Base-by-base conservation (phyloP, 2,329 filamentous ascomycete genomes). In the Fusarium liriodendri region DNA sequence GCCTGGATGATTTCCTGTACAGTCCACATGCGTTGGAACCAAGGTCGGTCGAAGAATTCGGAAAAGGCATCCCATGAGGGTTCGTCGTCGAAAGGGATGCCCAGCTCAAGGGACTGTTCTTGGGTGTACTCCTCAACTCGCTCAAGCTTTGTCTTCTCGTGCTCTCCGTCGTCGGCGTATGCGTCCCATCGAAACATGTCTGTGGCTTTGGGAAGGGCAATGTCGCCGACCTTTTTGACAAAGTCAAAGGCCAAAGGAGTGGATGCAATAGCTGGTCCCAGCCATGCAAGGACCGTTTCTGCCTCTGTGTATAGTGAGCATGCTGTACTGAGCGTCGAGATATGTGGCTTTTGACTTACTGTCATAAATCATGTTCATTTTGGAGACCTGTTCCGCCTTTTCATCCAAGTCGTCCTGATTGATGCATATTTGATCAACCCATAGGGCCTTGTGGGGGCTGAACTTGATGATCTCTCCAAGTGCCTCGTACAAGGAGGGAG, bases 1-100 rank as follows among this genome's bases (percentile, higher is more conserved):
- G 73, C 74, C 42, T 69, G 74, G 1, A 76, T 66, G 18, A 76
- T 76, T 37, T 76, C 75, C 47, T 77, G 74, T 18, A 77, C 72
- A 4, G 68, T 74, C 74, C 74, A 77, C 33, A 76, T 73, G 1
- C 72, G 70, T 7, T 75, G 64, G 11, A 72, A 76, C 75, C 72
- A 77, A 14, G 74, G 57, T 9, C 64, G 47, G 13, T 74, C 66
- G 29, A 67, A 76, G 52, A 76, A 74, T 1, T 76, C 38, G 0
- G 55, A 62, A 5, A 76, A 72, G 11, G 71, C 68, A 4, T 33
- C 37, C 73, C 66, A 76, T 1, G 66, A 57, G 1, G 29, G 9
- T 2, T 29, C 3, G 2, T 76, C 67, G 4, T 70, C 62, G 25
- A 76, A 76, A 6, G 70, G 62, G 7, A 76, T 70, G 6, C 73